Evolutionary conservation across 2,329 filamentous ascomycete species (phyloP), one percentile per base, ranked within the genome.

Genomic region (Dactylonectria estremocensis): DNA sequence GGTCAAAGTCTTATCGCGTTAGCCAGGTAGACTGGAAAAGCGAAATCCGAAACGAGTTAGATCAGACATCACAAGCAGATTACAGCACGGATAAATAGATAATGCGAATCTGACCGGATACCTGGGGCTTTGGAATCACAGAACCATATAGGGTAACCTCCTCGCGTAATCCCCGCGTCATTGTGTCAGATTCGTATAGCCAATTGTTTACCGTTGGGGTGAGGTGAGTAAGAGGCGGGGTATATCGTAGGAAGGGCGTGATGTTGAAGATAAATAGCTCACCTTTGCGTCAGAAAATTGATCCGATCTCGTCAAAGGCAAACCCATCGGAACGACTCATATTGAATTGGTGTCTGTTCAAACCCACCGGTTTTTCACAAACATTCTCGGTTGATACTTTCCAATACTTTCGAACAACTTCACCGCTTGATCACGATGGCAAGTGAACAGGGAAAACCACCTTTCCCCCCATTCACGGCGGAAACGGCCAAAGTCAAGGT

Each of bases 401-500:
- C 24, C 24, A 28, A 40, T 5, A 2, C 4, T 40, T 14, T 10
- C 35, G 35, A 4, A 37, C 9, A 8, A 37, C 35, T 10, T 37
- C 35, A 37, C 9, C 9, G 13, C 13, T 28, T 28, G 24, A 28
- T 28, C 40, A 43, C n/a, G 14, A 64, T 52, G 49, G 3, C 49
- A 33, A 18, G 11, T 11, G 24, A 52, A 18, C 24, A 77, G 46
- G 71, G 69, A 50, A 71, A 68, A 65, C 74, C 85, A 2, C 88
- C 88, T 0, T 83, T 85, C 49, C 94, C 94, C 4, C 94, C 94
- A 0, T 97, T 95, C 78, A 95, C 90, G 3, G 82, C 82, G 35
- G 91, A 93, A 77, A 91, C 90, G 1, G 94, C 94, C 2, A 83
- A 83, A 16, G 83, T 86, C 66, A 97, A 97, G 79, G 94, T 97